These are phyloP conservation scores for Cyberlindnera japonica DNA, from an alignment of 805 yeast genomes.

Conservation along the genomic window DNA sequence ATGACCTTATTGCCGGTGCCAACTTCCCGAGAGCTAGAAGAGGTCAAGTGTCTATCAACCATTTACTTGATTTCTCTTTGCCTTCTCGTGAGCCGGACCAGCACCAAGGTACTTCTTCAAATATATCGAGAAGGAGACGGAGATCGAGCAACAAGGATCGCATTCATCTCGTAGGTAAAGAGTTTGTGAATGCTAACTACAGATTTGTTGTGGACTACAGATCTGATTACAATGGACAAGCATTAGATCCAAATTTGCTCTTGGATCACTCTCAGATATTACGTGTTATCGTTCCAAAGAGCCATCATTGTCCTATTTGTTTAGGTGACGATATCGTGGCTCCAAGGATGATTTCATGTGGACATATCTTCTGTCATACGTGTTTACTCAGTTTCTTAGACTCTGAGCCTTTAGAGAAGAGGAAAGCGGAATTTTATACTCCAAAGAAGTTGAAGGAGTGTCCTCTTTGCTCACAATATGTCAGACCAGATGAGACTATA, in stretches of 20 bases:
- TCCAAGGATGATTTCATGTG: constrained; percentile 93
- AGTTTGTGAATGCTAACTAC: constrained; percentile 78
- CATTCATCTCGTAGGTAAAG: constrained; percentile 56
- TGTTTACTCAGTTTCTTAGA: constrained; percentile 74
- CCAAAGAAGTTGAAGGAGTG: constrained; percentile 62
- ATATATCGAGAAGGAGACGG: constrained; percentile 22
- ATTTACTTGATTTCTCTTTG: constrained; percentile 55
- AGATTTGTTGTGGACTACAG: constrained; percentile 74
- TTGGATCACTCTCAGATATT: constrained; percentile 57
- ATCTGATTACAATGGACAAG: constrained; percentile 52
- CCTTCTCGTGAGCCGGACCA: constrained; percentile 35
- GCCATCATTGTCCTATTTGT: constrained; percentile 89
- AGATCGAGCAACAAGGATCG: constrained; percentile 29
- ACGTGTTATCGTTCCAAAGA: constrained; percentile 70
- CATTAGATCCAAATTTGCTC: constrained; percentile 71
- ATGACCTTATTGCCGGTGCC: constrained; percentile 31
- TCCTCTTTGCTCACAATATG: constrained; percentile 69
- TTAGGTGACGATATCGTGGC: constrained; percentile 79
- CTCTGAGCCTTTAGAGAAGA: constrained; percentile 37
- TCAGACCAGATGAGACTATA: constrained; percentile 52
- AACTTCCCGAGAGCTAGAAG: constrained; percentile 35
- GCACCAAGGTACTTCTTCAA: not conserved
- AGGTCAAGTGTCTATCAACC: constrained; percentile 54
- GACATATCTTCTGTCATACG: constrained; percentile 84
- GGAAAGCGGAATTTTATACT: constrained; percentile 26